Evolutionary conservation across 129 eudicot genomes (phyloP), one percentile per base, ranked within the genome.

Genomic region (Dittrichia graveolens): DNA sequence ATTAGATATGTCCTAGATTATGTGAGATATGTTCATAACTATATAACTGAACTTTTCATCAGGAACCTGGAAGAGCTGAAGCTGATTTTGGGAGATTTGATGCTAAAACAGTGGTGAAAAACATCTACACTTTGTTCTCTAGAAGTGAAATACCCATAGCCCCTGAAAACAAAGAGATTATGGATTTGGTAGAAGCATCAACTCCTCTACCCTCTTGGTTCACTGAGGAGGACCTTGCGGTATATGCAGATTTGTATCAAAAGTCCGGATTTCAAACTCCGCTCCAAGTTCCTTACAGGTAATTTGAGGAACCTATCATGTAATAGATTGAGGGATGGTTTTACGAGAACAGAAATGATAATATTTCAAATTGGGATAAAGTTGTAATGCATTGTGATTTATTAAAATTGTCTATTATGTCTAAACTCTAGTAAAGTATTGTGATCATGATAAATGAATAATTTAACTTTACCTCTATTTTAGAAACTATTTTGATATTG

Each of bases 231-330:
- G 91, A 86, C 60, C 79, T 86, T 62, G 39, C 72, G 3, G 50
- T 19, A 4, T 86, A 83, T 69, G 91, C 77, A 2, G 68, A 59
- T 15, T 47, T 70, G 18, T 86, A 86, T 42, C 71, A 78, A 13
- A 86, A 74, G 43, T 86, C 91, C 43, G 85, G 91, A 58, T 86
- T 86, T 63, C 77, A 42, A 19, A 86, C 87, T 6, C 70, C 91
- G 40, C 69, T 86, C 60, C 69, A 80, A 80, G 81, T 83, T 83
- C 91, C 91, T 65, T 86, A 83, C 56, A 80, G 90, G 90, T 85
- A 76, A 72, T 5, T 14, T 16, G 3, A 14, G 19, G 5, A 58
- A 9, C 31, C 1, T 19, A 31, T 14, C 45, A 34, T 69, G 34
- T 24, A 24, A 24, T 2, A 24, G 31, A 24, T 24, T 24, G 31